Base-by-base conservation (phyloP, 225 moss, liverwort and hornwort species). In the Rhytidiadelphus loreus region DNA sequence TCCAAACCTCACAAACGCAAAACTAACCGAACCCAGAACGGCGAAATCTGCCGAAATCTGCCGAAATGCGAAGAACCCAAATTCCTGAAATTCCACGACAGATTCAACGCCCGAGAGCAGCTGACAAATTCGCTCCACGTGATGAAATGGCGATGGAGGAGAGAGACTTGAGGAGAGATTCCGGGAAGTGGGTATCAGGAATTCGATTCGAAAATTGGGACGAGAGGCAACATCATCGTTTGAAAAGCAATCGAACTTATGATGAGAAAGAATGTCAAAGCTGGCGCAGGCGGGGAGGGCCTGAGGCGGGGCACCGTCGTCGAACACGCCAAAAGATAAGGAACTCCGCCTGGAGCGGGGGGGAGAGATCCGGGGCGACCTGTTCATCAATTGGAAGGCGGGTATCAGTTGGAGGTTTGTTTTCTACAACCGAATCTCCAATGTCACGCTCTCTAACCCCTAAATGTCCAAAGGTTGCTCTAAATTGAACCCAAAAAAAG, bases 281-380 rank as follows among this genome's bases (percentile, higher is more conserved):
- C 68, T 55, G 21, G 44, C 9, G n/a, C 37, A 77, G 87, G 73
- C 80, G n/a, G 24, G 37, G n/a, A 77, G 77, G 35, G 73, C 48
- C 30, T 39, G 17, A 53, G 65, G 69, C 43, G 76, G 37, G 75
- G 88, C 89, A 89, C 86, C 71, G 83, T 83, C 83, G 62, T 29
- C 30, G 70, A 78, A 86, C 89, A 68, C 32, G 58, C 50, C 63
- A 86, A 79, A 87, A 89, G 91, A 91, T 91, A 91, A 91, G 91
- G 87, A 29, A 43, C 75, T 32, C 72, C 79, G 32, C 17, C 39
- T 57, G 56, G 56, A 62, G n/a, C 71, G 30, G 59, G 19, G 8
- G 43, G 16, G 37, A 61, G 37, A 61, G 63, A 61, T n/a, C 79
- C 5, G 25, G 16, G 41, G 23, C 19, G 20, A 65, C 30, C 65